Evolutionary conservation across 2,329 filamentous ascomycete genomes (phyloP).

Genomic region (Dactylella cylindrospora): DNA sequence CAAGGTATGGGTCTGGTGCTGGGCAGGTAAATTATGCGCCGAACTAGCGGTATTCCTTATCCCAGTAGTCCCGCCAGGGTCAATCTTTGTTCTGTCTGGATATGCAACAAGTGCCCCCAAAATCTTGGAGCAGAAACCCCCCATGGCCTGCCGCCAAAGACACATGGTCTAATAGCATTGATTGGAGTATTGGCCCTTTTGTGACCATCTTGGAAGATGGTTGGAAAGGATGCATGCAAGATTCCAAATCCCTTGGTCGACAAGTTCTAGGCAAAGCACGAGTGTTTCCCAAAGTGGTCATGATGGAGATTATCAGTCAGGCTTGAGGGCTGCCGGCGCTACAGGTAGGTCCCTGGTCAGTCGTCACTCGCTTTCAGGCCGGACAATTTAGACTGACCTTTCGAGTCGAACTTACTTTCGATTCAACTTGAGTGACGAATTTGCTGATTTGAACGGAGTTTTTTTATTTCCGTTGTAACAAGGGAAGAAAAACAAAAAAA

Average conservation of each 20-base stretch:
- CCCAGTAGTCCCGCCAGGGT: conserved; percentile 33
- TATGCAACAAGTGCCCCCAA: conserved; percentile 37
- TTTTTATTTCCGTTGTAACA: conserved; percentile 36
- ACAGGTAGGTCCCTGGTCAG: too few relatives aligned
- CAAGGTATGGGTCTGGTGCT: conserved; percentile 37
- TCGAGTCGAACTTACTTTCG: too few relatives aligned
- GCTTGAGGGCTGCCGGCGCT: conserved; percentile 26
- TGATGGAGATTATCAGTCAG: conserved; percentile 39
- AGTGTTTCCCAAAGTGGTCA: conserved; percentile 36
- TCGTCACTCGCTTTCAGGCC: conserved; percentile 25
- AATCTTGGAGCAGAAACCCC: conserved; percentile 25
- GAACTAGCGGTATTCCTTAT: conserved; percentile 42
- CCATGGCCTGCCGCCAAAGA: conserved; percentile 42
- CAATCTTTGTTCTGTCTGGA: conserved; percentile 16
- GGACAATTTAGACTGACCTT: conserved; percentile 5
- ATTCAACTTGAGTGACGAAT: neutral
- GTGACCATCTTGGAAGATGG: conserved; percentile 28
- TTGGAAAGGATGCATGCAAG: conserved; percentile 31
- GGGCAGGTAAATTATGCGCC: conserved; percentile 42
- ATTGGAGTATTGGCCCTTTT: conserved; percentile 22
- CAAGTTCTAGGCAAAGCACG: conserved; percentile 36
- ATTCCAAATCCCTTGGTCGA: conserved; percentile 43
- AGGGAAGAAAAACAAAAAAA: too few relatives aligned
- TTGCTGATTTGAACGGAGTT: conserved; percentile 16
- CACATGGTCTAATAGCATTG: conserved; percentile 32